Conservation (phyloP, 176 grass and related monocot genomes). For the Aegilops sharonensis region DNA sequence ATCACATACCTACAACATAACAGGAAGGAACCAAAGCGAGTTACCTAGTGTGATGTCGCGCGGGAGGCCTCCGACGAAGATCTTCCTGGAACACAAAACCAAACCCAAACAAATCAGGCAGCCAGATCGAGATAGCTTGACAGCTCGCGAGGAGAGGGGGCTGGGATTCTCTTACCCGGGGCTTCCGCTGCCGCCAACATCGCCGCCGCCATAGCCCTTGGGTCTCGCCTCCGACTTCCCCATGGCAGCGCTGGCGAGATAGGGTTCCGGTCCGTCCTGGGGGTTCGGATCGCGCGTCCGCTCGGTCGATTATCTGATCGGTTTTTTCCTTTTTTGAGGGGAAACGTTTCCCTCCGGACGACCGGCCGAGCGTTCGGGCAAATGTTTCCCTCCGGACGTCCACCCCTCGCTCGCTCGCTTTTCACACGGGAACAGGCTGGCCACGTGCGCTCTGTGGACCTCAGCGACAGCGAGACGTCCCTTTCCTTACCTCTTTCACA, state of each 20-base stretch:
- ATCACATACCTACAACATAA: neutral
- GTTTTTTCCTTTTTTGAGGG: too few species aligned
- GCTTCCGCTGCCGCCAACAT: neutral
- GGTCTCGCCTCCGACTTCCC: slow-evolving; percentile 28
- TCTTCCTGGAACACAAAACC: slow-evolving; percentile 59
- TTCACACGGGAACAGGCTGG: too few species aligned
- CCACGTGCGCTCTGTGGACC: too few species aligned
- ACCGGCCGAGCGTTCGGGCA: too few species aligned
- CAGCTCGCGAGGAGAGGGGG: neutral
- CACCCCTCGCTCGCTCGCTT: too few species aligned
- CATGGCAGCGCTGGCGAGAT: neutral
- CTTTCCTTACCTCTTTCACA: too few species aligned
- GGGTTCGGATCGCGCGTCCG: neutral
- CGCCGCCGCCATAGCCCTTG: slow-evolving; percentile 37
- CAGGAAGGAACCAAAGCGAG: neutral
- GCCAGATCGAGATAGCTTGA: neutral
- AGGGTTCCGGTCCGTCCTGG: neutral
- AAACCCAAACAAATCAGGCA: neutral
- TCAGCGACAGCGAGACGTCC: too few species aligned
- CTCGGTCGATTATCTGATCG: neutral
- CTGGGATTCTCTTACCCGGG: slow-evolving; percentile 40
- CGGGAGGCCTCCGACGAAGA: slow-evolving; percentile 86
- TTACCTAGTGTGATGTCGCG: slow-evolving; percentile 66
- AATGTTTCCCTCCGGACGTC: too few species aligned
- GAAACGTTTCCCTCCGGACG: neutral